phyloP scores from a whole-genome alignment of 1,284 basidiomycete genomes.

The Trametes polyzona region DNA sequence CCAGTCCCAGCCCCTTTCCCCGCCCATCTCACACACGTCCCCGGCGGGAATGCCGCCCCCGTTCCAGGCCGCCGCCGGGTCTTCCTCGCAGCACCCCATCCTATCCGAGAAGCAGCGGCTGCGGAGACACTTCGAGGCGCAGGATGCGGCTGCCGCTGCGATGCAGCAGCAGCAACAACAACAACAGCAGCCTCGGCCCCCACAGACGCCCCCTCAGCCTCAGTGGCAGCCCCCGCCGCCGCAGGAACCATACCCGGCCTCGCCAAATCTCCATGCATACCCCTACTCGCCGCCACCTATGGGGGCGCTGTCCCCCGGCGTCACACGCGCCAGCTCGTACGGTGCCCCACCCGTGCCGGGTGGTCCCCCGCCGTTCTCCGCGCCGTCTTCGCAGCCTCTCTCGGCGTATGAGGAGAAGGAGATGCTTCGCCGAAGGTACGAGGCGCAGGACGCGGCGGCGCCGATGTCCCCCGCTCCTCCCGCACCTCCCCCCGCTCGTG shows the following conservation, averaged over 20 bases:
- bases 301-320: neutral
- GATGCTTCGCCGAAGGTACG: constrained; percentile 49
- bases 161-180: constrained; percentile 28
- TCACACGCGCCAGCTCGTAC: neutral
- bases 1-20: constrained; percentile 14
- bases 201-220: neutral
- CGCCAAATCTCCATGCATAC: constrained; percentile 1
- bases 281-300: constrained; percentile 1
- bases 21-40: constrained; percentile 25
- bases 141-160: constrained; percentile 51
- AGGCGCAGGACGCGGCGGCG: constrained; percentile 48
- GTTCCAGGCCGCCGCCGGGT: constrained; percentile 24
- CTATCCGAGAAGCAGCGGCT: constrained; percentile 53
- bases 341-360: constrained; percentile 8
- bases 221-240: constrained; percentile 21
- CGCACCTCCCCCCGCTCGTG: constrained; percentile 35
- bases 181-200: neutral
- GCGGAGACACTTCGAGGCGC: constrained; percentile 61
- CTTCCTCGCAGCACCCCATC: constrained; percentile 29
- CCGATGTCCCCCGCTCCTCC: constrained; percentile 31
- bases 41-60: constrained; percentile 28
- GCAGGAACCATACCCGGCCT: constrained; percentile 15
- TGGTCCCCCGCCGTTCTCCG: constrained; percentile 24
- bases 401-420: constrained; percentile 57
- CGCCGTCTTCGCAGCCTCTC: constrained; percentile 18